Evolutionary conservation across 805 yeast genomes (phyloP).

Genomic region (Saccharomycopsis lassenensis): DNA sequence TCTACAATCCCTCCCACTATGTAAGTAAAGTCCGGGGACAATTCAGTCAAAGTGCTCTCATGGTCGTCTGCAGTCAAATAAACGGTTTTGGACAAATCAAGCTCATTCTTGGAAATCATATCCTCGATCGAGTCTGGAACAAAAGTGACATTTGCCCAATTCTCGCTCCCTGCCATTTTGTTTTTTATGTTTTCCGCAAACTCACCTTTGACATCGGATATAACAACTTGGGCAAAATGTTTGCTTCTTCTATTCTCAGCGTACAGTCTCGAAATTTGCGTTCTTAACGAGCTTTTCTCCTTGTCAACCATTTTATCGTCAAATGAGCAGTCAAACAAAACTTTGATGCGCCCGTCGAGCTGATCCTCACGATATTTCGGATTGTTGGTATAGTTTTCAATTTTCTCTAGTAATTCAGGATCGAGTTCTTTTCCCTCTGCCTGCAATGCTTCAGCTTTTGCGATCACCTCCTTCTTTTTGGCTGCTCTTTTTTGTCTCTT

Average conservation of each 20-base stretch:
- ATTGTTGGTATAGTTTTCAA: constrained; percentile 23
- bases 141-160: constrained; percentile 61
- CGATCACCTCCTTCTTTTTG: constrained; percentile 31
- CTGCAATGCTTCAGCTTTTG: constrained; percentile 25
- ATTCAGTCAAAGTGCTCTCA: constrained; percentile 41
- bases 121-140: constrained; percentile 28
- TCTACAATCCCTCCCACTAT: constrained; percentile 95
- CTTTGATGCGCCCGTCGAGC: constrained; percentile 34
- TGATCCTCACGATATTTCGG: constrained; percentile 34
- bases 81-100: constrained; percentile 27
- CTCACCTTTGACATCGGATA: constrained; percentile 57
- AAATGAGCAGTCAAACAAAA: constrained; percentile 82
- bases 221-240: constrained; percentile 44
- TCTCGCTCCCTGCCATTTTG: constrained; percentile 38
- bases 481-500: constrained; percentile 46
- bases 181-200: constrained; percentile 64
- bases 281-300: constrained; percentile 55
- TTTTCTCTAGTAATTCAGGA: constrained; percentile 26
- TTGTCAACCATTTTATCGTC: constrained; percentile 82
- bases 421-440: constrained; percentile 30
- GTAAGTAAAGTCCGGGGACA: constrained; percentile 65
- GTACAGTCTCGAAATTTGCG: constrained; percentile 75
- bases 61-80: constrained; percentile 86
- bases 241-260: constrained; percentile 59
- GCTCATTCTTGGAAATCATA: constrained; percentile 25